These are phyloP conservation scores for Thalassiosira oceanica DNA, from an alignment of 352 stramenopile genomes.

Conservation along the genomic window DNA sequence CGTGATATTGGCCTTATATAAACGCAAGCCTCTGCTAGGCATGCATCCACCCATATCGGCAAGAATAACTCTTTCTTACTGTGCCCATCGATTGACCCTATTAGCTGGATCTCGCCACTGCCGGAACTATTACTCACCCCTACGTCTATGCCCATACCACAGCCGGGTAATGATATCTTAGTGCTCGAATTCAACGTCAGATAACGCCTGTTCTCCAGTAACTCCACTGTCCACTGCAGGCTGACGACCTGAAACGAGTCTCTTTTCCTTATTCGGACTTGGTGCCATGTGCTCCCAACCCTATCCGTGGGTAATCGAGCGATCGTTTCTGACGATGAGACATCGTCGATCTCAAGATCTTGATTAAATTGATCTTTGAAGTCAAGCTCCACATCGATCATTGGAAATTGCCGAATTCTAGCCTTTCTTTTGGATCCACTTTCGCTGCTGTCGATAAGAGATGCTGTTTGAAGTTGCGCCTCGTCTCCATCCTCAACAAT, in stretches of 20 bases:
- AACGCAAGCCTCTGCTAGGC: conserved; percentile 19
- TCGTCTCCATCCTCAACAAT: conserved; percentile 49
- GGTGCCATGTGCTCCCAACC: conserved; percentile 38
- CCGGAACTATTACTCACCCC: conserved; percentile 28
- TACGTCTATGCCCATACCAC: conserved; percentile 54
- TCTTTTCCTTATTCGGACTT: conserved; percentile 10
- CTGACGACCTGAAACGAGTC: not conserved
- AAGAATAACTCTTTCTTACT: conserved; percentile 24
- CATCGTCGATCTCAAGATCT: conserved; percentile 16
- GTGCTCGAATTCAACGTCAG: conserved; percentile 68
- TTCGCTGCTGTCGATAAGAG: not conserved
- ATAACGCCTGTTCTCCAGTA: conserved; percentile 67
- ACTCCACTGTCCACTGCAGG: conserved; percentile 62
- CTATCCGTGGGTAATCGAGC: conserved; percentile 53
- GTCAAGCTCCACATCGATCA: conserved; percentile 22
- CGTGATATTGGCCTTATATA: too few relatives aligned
- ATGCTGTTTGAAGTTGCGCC: conserved; percentile 52
- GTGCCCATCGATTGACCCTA: conserved; percentile 19
- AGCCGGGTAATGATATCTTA: conserved; percentile 39
- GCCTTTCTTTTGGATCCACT: not conserved
- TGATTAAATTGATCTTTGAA: conserved; percentile 1
- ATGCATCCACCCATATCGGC: conserved; percentile 28
- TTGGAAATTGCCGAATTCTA: conserved; percentile 44
- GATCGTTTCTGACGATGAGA: conserved; percentile 49
- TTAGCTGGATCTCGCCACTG: conserved; percentile 2